These are phyloP conservation scores for Ligustrum vulgare DNA, from an alignment of 257 asterid genomes.

Conservation along the genomic window DNA sequence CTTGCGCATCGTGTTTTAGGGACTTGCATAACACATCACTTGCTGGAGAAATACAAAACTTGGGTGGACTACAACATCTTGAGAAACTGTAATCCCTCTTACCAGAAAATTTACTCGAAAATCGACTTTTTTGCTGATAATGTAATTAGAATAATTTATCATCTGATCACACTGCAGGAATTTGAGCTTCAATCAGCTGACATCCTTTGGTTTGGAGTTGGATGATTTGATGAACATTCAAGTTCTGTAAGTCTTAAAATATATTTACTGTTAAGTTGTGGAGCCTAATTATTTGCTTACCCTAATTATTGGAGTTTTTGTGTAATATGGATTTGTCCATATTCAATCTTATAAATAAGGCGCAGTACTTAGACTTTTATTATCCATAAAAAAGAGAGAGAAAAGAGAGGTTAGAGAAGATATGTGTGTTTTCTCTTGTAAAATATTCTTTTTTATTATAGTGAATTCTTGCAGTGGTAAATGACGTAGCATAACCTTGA, in stretches of 20 bases:
- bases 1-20: slow-evolving; percentile 35
- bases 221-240: slow-evolving; percentile 81
- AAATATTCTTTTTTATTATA: too few relatives aligned
- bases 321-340: too few relatives aligned
- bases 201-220: slow-evolving; percentile 81
- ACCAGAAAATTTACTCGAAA: slow-evolving; percentile 20
- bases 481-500: too few relatives aligned
- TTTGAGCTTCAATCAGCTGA: slow-evolving; percentile 83
- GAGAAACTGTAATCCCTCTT: slow-evolving; percentile 60
- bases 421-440: too few relatives aligned
- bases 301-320: too few relatives aligned
- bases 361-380: too few relatives aligned
- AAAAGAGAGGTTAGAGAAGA: too few relatives aligned
- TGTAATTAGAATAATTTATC: neutral
- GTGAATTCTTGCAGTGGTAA: too few relatives aligned
- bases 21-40: slow-evolving; percentile 89
- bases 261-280: too few relatives aligned
- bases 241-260: slow-evolving; percentile 66
- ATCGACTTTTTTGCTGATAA: slow-evolving; percentile 15
- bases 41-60: slow-evolving; percentile 78
- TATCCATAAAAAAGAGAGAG: too few relatives aligned
- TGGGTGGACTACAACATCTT: slow-evolving; percentile 86
- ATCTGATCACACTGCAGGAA: slow-evolving; percentile 51
- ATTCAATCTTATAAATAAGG: too few relatives aligned
- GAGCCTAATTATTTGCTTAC: too few relatives aligned